These are phyloP conservation scores for Silybum marianum DNA, from an alignment of 129 eudicot species.

Conservation along the genomic window DNA sequence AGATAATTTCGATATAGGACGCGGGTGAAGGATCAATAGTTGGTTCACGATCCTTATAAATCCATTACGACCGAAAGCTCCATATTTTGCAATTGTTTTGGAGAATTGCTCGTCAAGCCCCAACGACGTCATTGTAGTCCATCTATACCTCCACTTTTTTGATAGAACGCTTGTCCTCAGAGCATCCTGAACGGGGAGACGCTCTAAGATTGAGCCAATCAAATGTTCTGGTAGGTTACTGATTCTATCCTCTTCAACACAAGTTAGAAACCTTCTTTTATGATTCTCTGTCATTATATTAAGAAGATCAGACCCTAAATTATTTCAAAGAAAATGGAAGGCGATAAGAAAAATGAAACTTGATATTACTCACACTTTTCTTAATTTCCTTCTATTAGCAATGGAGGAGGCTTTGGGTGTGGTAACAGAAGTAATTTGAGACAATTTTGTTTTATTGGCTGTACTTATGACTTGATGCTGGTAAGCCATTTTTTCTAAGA, in stretches of 20 bases:
- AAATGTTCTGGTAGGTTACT: constrained; percentile 24
- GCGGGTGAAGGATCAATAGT: background rate
- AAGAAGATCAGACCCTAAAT: background rate
- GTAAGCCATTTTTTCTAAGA: too few species aligned
- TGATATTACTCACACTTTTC: too few species aligned
- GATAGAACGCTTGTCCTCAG: constrained; percentile 19
- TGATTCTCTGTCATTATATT: background rate
- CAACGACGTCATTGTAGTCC: constrained; percentile 9
- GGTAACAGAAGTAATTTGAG: too few species aligned
- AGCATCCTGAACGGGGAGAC: constrained; percentile 26
- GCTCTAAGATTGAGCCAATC: constrained; percentile 24
- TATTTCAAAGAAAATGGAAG: background rate
- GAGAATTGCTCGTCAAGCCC: constrained; percentile 5
- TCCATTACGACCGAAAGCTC: constrained; percentile 4
- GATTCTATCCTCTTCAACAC: constrained; percentile 12
- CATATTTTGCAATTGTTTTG: background rate
- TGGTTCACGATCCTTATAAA: constrained; percentile 18
- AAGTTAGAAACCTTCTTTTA: background rate
- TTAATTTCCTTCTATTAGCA: too few species aligned
- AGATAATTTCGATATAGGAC: background rate
- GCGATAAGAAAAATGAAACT: background rate
- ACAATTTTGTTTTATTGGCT: too few species aligned
- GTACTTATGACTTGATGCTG: too few species aligned
- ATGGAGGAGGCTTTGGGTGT: too few species aligned
- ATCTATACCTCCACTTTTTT: constrained; percentile 25